Evolutionary conservation across 2,329 filamentous ascomycete species (phyloP), one percentile per base, ranked within the genome.

Genomic region (Tolypocladium cylindrosporum): DNA sequence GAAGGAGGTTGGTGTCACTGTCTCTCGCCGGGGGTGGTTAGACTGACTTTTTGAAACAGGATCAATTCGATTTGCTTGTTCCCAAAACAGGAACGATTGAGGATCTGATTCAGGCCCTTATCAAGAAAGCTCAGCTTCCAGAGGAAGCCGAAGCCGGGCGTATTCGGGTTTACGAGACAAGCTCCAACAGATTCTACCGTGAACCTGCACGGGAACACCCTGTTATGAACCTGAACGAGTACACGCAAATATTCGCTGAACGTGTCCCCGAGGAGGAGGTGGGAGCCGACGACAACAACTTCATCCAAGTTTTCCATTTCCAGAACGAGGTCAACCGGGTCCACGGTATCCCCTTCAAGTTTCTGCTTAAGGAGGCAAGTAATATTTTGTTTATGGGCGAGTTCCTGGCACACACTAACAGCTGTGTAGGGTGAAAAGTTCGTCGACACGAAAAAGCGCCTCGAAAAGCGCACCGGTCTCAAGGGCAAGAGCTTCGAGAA

Each of bases 401-500:
- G 3, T 19, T 39, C 13, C 14, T 27, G 10, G 19, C 40, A 24
- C 10, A n/a, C 13, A 31, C 56, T 66, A 56, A 65, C 55, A 57
- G 40, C 24, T 19, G 3, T 4, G 7, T 55, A 93, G 85, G 89
- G 86, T 57, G 94, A 99, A 72, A 79, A 81, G 43, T 97, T 99
- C 74, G 86, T 85, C 59, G 90, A 97, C 40, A 97, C 92, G 50
- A 97, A 93, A 77, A 91, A 96, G 75, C 86, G 94, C n/a, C 78
- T 99, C 4, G 92, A 94, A 65, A 93, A 92, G 72, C 83, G 93
- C 59, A 96, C 90, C 0, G 92, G 92, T 34, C 87, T 99, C 75
- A 97, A 97, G 74, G 95, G 94, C 72, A 99, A 99, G 79, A 91
- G 91, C 63, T 92, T 99, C 65, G 93, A 99, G 73, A 97, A 97